A percentile compares a stretch with the other conserved stretches of the same genome.
phyloP scores from a whole-genome alignment of 192 early-diverging fungal species.

The Coemansia erecta region DNA sequence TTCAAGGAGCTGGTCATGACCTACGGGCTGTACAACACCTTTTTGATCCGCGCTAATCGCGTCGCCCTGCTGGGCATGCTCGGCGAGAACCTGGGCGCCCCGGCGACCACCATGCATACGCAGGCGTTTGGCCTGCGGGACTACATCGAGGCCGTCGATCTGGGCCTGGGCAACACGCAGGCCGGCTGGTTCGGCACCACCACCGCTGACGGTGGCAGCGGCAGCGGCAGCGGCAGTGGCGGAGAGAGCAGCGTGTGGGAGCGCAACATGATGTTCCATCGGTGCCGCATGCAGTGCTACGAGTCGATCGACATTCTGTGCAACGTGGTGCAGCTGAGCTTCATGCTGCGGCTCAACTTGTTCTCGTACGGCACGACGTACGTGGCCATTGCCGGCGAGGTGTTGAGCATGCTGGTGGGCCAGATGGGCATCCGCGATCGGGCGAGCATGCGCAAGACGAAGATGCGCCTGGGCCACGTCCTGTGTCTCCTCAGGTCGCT shows the following conservation, averaged over 20 bases:
- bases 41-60: slow-evolving; percentile 47
- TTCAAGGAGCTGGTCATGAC: slow-evolving; percentile 54
- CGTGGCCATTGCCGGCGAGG: slow-evolving; percentile 45
- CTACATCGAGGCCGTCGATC: slow-evolving; percentile 35
- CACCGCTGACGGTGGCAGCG: not conserved
- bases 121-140: slow-evolving; percentile 43
- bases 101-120: slow-evolving; percentile 47
- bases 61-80: slow-evolving; percentile 45
- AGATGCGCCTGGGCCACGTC: slow-evolving; percentile 37
- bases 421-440: slow-evolving; percentile 31
- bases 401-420: slow-evolving; percentile 43
- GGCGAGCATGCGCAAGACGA: slow-evolving; percentile 35
- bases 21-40: slow-evolving; percentile 37
- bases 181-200: too few relatives aligned
- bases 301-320: slow-evolving; percentile 45
- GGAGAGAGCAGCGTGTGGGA: slow-evolving; percentile 31
- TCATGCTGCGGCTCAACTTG: slow-evolving; percentile 40
- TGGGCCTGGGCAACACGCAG: not conserved
- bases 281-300: slow-evolving; percentile 42
- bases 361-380: slow-evolving; percentile 46
- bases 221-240: slow-evolving; percentile 6
- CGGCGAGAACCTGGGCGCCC: slow-evolving; percentile 18
- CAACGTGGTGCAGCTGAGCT: slow-evolving; percentile 44
- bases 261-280: slow-evolving; percentile 39
- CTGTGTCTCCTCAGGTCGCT: slow-evolving; percentile 38